Conservation (phyloP, 2,329 filamentous ascomycete genomes). For the Penicillium sp. region DNA sequence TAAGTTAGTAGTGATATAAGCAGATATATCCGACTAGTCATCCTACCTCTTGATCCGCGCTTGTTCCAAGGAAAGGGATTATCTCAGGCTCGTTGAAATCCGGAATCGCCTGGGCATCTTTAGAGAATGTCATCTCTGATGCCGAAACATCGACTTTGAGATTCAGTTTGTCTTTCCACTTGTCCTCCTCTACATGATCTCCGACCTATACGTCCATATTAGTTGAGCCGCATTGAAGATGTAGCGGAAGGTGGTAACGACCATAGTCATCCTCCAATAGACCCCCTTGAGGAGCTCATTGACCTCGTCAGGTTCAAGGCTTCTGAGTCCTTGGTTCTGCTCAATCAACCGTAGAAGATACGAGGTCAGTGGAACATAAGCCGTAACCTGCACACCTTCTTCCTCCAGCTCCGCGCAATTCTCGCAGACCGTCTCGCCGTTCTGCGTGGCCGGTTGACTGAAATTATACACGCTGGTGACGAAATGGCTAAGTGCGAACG, state of each 20-base stretch:
- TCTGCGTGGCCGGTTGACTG: background rate
- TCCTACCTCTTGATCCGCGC: background rate
- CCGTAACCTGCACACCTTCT: background rate
- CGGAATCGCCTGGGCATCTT: background rate
- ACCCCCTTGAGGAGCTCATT: background rate
- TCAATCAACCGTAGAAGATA: background rate
- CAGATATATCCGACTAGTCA: background rate
- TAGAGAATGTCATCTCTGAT: background rate
- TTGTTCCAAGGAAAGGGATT: background rate
- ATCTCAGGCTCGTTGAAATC: background rate
- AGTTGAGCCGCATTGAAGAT: background rate
- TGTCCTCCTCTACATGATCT: background rate
- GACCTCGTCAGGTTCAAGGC: background rate
- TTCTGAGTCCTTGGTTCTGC: background rate
- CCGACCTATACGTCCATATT: background rate
- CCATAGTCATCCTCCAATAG: background rate
- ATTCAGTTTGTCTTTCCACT: background rate
- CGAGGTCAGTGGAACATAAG: background rate
- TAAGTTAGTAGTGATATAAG: background rate
- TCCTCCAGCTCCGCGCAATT: background rate
- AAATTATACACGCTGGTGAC: background rate
- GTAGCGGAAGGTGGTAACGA: background rate
- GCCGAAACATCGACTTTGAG: background rate
- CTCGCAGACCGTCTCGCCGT: background rate
- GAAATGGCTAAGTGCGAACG: background rate